Base-by-base conservation (phyloP, 257 asterid genomes). In the Plantago major region DNA sequence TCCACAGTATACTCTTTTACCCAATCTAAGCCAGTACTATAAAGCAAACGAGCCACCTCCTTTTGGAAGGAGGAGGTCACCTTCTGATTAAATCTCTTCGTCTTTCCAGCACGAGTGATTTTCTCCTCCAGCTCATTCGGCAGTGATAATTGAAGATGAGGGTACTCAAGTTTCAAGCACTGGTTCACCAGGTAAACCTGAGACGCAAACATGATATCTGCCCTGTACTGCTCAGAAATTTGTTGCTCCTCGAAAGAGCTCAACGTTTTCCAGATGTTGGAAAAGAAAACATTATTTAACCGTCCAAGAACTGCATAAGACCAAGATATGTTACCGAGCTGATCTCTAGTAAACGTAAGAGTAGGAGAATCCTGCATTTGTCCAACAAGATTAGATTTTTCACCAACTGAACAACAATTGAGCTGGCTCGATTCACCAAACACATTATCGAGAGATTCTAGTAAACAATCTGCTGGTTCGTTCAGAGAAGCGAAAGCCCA, bases 401-500 rank as follows among this genome's bases (percentile, higher is more conserved):
- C 80, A 12, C 67, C 55, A 6, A 14, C 52, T 18, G 58, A 57
- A 67, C 65, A 37, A 71, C 87, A 79, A 16, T 74, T 71, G 18
- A 83, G 68, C 69, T 78, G 96, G 42, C 67, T 68, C 47, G 63
- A 63, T 60, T 76, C 71, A 46, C 67, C 71, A 44, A 66, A 84
- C 67, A 65, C 75, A 60, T 46, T 50, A 70, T 92, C 97, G 17
- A 92, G 91, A 55, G 88, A 85, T 30, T 81, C 88, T 8, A 92
- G 83, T 46, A 92, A 65, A 62, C 79, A 68, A 43, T 72, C 89
- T 14, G 86, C 91, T 64, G 82, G 80, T 79, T 81, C 95, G 45
- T 74, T 71, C n/a, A 92, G 85, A 17, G 91, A 92, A 67, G 99
- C 97, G 69, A 86, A 89, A 53, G 97, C 97, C 99, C 99, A 92